Conservation (phyloP, 345 rosid species). For the Carallia brachiata region DNA sequence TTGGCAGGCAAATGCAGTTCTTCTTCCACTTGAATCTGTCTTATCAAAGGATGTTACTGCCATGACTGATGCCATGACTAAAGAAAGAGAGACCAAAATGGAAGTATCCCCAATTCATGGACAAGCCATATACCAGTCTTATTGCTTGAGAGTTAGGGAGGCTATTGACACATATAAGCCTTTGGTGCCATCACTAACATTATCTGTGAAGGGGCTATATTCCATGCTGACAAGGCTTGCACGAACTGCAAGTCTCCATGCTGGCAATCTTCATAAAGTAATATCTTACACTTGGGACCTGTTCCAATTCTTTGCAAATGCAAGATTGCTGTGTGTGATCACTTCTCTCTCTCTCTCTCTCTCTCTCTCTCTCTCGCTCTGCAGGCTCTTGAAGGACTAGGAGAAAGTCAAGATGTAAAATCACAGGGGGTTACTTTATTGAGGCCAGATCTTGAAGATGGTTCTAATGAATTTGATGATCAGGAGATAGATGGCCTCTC, state of each 20-base stretch:
- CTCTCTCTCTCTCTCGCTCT: slow-evolving; percentile 2
- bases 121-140: slow-evolving; percentile 87
- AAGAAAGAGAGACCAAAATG: slow-evolving; percentile 68
- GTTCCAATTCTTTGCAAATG: slow-evolving; percentile 6
- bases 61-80: slow-evolving; percentile 74
- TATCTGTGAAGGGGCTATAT: slow-evolving; percentile 62
- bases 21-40: slow-evolving; percentile 71
- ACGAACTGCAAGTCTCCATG: slow-evolving; percentile 77
- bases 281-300: slow-evolving; percentile 18
- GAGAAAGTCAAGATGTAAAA: slow-evolving; percentile 63
- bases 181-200: slow-evolving; percentile 49
- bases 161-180: slow-evolving; percentile 61
- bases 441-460: slow-evolving; percentile 46
- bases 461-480: slow-evolving; percentile 41
- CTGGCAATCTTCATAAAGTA: slow-evolving; percentile 86
- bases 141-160: slow-evolving; percentile 70
- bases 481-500: slow-evolving; percentile 43
- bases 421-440: slow-evolving; percentile 51
- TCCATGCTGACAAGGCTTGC: slow-evolving; percentile 72
- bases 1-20: slow-evolving; percentile 68
- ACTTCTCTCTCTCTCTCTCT: slow-evolving; percentile 10
- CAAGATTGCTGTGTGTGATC: not conserved
- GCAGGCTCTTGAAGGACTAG: slow-evolving; percentile 76
- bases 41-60: slow-evolving; percentile 84
- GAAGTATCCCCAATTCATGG: slow-evolving; percentile 88